phyloP scores from a whole-genome alignment of 306 rosid genomes.

The Phaseolus lunatus region DNA sequence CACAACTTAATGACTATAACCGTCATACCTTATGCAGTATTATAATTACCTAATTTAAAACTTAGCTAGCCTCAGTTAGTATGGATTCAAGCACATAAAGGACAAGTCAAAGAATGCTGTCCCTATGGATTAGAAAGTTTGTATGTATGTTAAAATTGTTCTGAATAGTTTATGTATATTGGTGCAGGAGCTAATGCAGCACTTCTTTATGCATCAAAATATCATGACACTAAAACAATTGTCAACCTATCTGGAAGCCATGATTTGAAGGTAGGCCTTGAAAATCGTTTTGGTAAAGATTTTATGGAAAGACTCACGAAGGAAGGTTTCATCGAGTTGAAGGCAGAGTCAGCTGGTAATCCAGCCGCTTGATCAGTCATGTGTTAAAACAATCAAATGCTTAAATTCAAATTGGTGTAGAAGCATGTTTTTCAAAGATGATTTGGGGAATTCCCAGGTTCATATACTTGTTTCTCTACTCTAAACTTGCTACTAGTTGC shows the following conservation, averaged over 20 bases:
- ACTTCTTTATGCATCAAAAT: slow-evolving; percentile 76
- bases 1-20: neutral
- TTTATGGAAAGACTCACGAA: slow-evolving; percentile 62
- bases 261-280: slow-evolving; percentile 64
- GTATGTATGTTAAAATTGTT: slow-evolving; percentile 25
- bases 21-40: neutral
- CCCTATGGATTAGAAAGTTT: slow-evolving; percentile 2
- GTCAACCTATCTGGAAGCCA: slow-evolving; percentile 79
- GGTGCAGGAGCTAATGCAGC: slow-evolving; percentile 74
- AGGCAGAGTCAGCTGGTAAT: slow-evolving; percentile 60
- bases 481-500: slow-evolving; percentile 22
- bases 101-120: slow-evolving; percentile 16
- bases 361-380: slow-evolving; percentile 9
- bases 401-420: neutral
- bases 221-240: slow-evolving; percentile 62
- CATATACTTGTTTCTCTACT: slow-evolving; percentile 30
- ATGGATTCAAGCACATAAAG: neutral
- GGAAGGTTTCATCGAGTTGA: slow-evolving; percentile 71
- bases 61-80: neutral
- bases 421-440: slow-evolving; percentile 33
- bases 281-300: slow-evolving; percentile 62
- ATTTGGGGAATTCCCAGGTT: neutral
- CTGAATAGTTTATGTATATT: slow-evolving; percentile 20
- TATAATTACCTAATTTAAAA: no score
- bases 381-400: slow-evolving; percentile 22